Base-by-base conservation (phyloP, 495 filamentous ascomycete species). In the Penicillium coffeae region DNA sequence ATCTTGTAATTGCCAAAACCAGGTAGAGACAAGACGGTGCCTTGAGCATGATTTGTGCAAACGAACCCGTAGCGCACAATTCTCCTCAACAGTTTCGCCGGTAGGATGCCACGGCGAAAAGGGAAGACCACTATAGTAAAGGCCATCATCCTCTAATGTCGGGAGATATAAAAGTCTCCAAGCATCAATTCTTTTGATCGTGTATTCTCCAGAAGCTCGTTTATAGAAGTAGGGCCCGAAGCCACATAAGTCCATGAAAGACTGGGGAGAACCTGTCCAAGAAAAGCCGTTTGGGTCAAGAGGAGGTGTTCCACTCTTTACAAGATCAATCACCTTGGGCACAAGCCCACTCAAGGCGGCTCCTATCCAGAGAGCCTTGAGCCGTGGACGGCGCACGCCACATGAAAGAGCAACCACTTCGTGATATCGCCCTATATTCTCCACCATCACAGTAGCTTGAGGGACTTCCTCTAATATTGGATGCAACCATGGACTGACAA, bases 161-260 rank as follows among this genome's bases (percentile, higher is more conserved):
- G 9, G 40, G 40, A 42, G 40, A 42, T 42, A 42, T n/a, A 42
- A 30, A 16, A 42, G 40, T 15, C 40, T 42, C 40, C 40, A 42
- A 21, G 40, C 40, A 42, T 42, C 40, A 18, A 37, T 37, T 14
- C 35, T 37, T n/a, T 13, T 4, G 5, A 37, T 37, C 3, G 35
- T 6, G 13, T 18, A 7, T 37, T 14, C 15, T 13, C 35, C 13
- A 37, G 13, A 14, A 37, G 4, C 4, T 30, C 25, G 25, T 10
- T 30, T 30, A 10, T 30, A 30, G 25, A 40, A n/a, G 45, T 58
- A 57, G 37, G 51, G 54, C 12, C 58, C 58, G 22, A 18, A 22
- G 15, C 54, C 58, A 20, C 45, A 16, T 41, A 45, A 27, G 39
- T 62, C 54, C 45, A 58, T 58, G 21, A 58, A 62, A 13, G 35